Evolutionary conservation across 192 early-diverging fungal genomes (phyloP).

Genomic region (Coemansia sp.): DNA sequence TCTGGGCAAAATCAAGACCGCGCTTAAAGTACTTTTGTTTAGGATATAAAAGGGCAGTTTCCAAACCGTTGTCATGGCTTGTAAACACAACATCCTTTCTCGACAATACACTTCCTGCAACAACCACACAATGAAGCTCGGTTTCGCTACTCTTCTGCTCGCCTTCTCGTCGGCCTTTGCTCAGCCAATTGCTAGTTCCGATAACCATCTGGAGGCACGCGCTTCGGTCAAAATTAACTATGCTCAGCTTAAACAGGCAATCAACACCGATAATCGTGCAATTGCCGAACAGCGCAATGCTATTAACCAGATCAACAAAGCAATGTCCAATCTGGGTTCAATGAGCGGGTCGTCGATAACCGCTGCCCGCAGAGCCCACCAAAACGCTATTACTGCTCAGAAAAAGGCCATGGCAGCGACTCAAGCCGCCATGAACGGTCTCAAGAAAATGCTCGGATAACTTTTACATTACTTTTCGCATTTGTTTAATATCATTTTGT

Average conservation of each 20-base stretch:
- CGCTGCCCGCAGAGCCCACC: conserved; percentile 2
- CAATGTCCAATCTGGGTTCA: not conserved
- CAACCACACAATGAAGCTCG: conserved; percentile 10
- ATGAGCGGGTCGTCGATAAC: conserved; percentile 7
- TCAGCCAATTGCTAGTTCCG: conserved; percentile 1
- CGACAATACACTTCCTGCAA: not conserved
- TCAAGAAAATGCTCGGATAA: not conserved
- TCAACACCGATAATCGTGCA: not conserved
- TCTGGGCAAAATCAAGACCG: not conserved
- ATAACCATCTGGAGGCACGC: not conserved
- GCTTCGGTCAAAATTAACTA: not conserved
- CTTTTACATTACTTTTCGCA: not conserved
- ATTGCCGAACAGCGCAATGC: not conserved
- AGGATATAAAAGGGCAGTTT: not conserved
- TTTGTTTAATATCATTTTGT: too few species aligned
- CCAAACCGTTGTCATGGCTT: not conserved
- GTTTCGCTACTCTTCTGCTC: conserved; percentile 6
- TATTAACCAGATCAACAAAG: not conserved
- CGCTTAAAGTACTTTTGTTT: not conserved
- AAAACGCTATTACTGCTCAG: not conserved
- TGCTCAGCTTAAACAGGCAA: not conserved
- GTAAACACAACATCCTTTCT: not conserved
- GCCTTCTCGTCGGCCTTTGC: not conserved
- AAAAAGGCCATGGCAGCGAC: conserved; percentile 4
- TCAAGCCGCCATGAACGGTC: not conserved